Evolutionary conservation across 2,329 filamentous ascomycete species (phyloP), one percentile per base, ranked within the genome.

Genomic region (Curvularia eragrostidis): DNA sequence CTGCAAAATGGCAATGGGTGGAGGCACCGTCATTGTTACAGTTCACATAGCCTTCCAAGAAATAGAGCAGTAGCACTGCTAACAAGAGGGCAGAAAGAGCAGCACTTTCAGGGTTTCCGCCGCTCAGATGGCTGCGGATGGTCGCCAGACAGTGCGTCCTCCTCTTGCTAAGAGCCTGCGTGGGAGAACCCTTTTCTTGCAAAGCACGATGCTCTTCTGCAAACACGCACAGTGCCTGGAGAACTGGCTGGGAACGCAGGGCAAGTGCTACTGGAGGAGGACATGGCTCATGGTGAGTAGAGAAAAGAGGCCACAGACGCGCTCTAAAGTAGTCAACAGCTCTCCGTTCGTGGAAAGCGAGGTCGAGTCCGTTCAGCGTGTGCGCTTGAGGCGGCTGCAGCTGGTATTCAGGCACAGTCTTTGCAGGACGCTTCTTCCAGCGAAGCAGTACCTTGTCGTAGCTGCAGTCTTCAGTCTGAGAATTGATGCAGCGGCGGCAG

Each of bases 11-110:
- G 43, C 59, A 59, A 34, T 44, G 48, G 15, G 61, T 64, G n/a
- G 61, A 62, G 47, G 56, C 61, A 48, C 54, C 48, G 23, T 58
- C 53, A 8, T 49, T 57, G 18, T 52, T 54, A 26, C 61, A 64
- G 9, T 64, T 57, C 2, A 64, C 43, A 42, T 62, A 64, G 26
- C 61, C 61, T 36, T 64, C 61, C 6, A 60, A 36, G 30, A 64
- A 64, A 43, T 64, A 64, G 13, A 64, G 46, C 21, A 64, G 54
- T 21, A 64, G 28, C 7, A 64, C 62, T 8, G 62, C 62, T 7
- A 62, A 50, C 18, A 64, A 38, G 21, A 64, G 59, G 19, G 59
- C 48, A 21, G 56, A 55, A 24, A 64, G 56, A 26, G 47, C 38
- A 30, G 32, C 43, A 39, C 39, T 30, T 34, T 60, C 56, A 12